Base-by-base conservation (phyloP, 805 yeast genomes). In the Kazachstania viticola region DNA sequence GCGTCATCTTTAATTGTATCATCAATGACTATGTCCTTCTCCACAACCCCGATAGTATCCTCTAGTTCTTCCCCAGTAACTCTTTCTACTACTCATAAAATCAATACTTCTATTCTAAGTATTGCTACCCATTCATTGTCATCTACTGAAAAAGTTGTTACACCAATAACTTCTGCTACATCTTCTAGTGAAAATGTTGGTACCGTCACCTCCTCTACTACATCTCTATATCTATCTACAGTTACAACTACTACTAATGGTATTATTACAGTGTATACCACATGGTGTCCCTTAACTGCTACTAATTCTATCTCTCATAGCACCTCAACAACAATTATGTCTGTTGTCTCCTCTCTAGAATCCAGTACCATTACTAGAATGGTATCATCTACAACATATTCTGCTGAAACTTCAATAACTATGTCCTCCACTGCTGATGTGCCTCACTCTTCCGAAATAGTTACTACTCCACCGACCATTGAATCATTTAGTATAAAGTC, bases 221-320 rank as follows among this genome's bases (percentile, higher is more conserved):
- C 29, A 11, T 8, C 30, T 17, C 11, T 14, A 5, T 17, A 14
- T 6, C 13, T 52, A 12, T 51, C 61, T 19, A 51, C 62, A 28
- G 45, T 53, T 13, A 54, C 61, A 5, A 44, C 49, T 4, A 48
- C 58, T 4, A 31, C 35, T 11, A 35, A 36, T 14, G 58, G 65
- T 12, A 36, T 38, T 3, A 51, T 31, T 27, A 67, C 66, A 11
- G 46, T 47, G 14, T 68, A 57, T 53, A 60, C 66, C 12, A 61
- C 67, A 5, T 61, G 59, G 49, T 61, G 65, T 39, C 67, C 67
- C 24, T 35, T 51, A 22, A 44, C 53, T 22, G 33, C 22, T 19
- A 19, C 22, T 7, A 19, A 19, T 8, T 7, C 7, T 8, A 19
- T 7, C 22, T 19, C 11, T 19, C 7, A 7, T 8, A 19, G 9